Percentiles rank a stretch among this genome's conserved stretches.
These are phyloP conservation scores for Platanthera zijinensis DNA, from an alignment of 106 monocot species.

Conservation along the genomic window DNA sequence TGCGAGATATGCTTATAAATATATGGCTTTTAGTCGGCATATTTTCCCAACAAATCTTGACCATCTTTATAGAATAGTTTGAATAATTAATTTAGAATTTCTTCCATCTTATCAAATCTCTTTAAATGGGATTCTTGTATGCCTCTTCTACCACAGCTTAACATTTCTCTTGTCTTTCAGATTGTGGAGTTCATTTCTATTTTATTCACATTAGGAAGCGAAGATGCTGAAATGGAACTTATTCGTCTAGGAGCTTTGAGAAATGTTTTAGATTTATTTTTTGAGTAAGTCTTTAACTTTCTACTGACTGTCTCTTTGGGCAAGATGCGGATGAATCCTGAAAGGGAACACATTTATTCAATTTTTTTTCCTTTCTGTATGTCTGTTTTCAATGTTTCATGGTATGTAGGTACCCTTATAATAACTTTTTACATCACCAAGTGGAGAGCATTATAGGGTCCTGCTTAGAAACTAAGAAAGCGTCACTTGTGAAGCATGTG, in stretches of 20 bases:
- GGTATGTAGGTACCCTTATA: constrained; percentile 75
- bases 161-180: constrained; percentile 33
- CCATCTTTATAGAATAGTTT: neutral
- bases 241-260: constrained; percentile 57
- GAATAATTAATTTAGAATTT: neutral
- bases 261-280: constrained; percentile 70
- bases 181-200: constrained; percentile 99
- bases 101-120: neutral
- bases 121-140: neutral
- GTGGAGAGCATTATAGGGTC: constrained; percentile 73
- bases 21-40: neutral
- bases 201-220: constrained; percentile 70
- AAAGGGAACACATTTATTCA: neutral
- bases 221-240: constrained; percentile 66
- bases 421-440: constrained; percentile 91
- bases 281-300: constrained; percentile 58
- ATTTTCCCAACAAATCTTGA: neutral
- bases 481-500: constrained; percentile 67
- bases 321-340: neutral
- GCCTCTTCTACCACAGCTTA: constrained; percentile 3
- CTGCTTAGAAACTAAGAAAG: constrained; percentile 81
- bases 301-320: neutral
- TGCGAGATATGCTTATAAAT: neutral
- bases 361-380: neutral
- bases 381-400: constrained; percentile 4